These are phyloP conservation scores for Eucalyptus camaldulensis DNA, from an alignment of 345 rosid genomes.

Conservation along the genomic window DNA sequence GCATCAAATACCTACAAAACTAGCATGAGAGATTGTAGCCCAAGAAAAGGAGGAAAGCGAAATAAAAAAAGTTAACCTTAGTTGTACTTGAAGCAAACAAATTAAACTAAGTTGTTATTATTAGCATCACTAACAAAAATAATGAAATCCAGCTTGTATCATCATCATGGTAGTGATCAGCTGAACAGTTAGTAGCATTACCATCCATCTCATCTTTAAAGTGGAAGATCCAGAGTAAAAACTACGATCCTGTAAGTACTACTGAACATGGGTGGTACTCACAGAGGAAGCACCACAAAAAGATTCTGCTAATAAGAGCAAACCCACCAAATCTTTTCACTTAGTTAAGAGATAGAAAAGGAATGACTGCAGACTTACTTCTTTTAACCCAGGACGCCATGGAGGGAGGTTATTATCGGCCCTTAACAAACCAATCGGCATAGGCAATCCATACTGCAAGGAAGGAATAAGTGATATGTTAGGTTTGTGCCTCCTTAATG, in stretches of 20 bases:
- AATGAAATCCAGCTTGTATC: not conserved
- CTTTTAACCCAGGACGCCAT: slow-evolving; percentile 79
- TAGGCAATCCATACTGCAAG: slow-evolving; percentile 82
- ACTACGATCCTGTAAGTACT: not conserved
- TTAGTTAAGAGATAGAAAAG: not conserved
- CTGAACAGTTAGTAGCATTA: not conserved
- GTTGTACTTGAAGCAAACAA: not conserved
- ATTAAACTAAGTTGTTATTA: not conserved
- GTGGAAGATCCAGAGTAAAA: not conserved
- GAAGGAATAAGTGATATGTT: not conserved
- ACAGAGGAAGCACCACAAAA: not conserved
- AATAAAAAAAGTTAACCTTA: not conserved
- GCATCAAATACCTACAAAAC: slow-evolving; percentile 66
- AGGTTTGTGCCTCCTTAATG: not conserved
- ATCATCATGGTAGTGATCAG: not conserved
- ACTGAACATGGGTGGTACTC: not conserved
- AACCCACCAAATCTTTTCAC: not conserved
- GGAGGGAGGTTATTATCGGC: slow-evolving; percentile 97
- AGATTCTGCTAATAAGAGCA: not conserved
- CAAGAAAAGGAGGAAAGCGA: not conserved
- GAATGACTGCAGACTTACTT: slow-evolving; percentile 27
- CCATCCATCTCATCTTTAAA: not conserved
- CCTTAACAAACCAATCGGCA: slow-evolving; percentile 71
- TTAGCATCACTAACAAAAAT: not conserved
- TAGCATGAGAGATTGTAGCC: not conserved